A percentile compares a stretch with the other conserved stretches of the same genome.
phyloP scores from a whole-genome alignment of 129 eudicot species.

The Tagetes erecta region DNA sequence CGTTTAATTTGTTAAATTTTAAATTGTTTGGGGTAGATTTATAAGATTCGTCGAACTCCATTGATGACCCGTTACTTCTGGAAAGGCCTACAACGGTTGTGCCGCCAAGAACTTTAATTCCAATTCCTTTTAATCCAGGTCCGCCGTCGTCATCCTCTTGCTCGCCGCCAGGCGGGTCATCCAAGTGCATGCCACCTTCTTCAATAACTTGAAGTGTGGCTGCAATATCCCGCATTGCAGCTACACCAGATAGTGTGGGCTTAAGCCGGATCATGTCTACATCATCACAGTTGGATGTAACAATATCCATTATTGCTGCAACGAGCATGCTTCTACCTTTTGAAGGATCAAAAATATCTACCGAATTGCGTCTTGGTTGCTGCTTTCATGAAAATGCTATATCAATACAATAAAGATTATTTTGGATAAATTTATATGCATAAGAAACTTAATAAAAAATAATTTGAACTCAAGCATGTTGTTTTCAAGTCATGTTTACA shows the following conservation, averaged over 20 bases:
- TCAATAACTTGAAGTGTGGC: conserved; percentile 94
- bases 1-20: conserved; percentile 49
- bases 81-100: conserved; percentile 83
- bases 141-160: conserved; percentile 81
- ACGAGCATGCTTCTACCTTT: conserved; percentile 99
- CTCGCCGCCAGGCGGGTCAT: conserved; percentile 54
- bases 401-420: conserved; percentile 41
- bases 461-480: conserved; percentile 12
- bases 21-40: conserved; percentile 30
- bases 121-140: conserved; percentile 84
- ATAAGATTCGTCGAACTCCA: conserved; percentile 44
- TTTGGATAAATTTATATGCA: conserved; percentile 18
- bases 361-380: conserved; percentile 71
- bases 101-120: conserved; percentile 93
- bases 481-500: background rate
- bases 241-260: conserved; percentile 75
- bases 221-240: conserved; percentile 89
- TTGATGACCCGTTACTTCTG: conserved; percentile 46
- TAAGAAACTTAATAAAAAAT: conserved; percentile 2
- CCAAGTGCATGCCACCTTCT: conserved; percentile 93
- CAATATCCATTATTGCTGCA: conserved; percentile 97
- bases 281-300: conserved; percentile 83
- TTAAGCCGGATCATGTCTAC: conserved; percentile 50
- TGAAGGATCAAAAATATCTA: conserved; percentile 72
- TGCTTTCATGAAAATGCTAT: conserved; percentile 65